phyloP scores from a whole-genome alignment of 2,329 filamentous ascomycete genomes.

The Stagonosporopsis cucurbitacearum region DNA sequence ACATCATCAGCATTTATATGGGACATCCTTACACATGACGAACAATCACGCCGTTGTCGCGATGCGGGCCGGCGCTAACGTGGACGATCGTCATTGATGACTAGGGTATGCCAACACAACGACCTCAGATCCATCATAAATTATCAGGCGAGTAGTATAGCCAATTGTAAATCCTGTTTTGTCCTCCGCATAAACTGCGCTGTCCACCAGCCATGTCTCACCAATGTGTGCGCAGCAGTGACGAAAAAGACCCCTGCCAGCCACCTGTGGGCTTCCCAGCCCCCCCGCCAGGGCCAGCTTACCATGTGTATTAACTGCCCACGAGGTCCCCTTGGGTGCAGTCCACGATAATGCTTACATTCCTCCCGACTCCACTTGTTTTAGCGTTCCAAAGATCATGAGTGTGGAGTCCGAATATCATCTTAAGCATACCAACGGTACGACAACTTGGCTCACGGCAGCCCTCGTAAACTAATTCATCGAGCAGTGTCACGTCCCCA shows the following conservation, averaged over 20 bases:
- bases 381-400: slow-evolving; percentile 42
- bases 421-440: slow-evolving; percentile 53
- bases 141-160: slow-evolving; percentile 5
- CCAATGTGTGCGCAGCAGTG: slow-evolving; percentile 30
- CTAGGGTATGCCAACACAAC: slow-evolving; percentile 12
- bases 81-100: slow-evolving; percentile 14
- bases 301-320: slow-evolving; percentile 23
- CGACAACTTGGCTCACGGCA: slow-evolving; percentile 4
- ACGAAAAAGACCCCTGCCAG: slow-evolving; percentile 33
- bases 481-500: slow-evolving; percentile 49
- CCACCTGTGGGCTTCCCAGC: slow-evolving; percentile 32
- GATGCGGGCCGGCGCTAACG: slow-evolving; percentile 12
- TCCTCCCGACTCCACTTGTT: slow-evolving; percentile 36
- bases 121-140: slow-evolving; percentile 5
- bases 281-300: slow-evolving; percentile 26
- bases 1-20: not conserved
- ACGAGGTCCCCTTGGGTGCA: slow-evolving; percentile 13
- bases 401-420: slow-evolving; percentile 46
- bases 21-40: not conserved
- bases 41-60: not conserved
- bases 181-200: slow-evolving; percentile 2
- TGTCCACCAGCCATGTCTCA: slow-evolving; percentile 26
- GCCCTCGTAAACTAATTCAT: slow-evolving; percentile 22
- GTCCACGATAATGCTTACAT: slow-evolving; percentile 34
- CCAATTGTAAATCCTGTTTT: slow-evolving; percentile 18